Conservation (phyloP, 371 early-diverging fungal genomes). For the Actinomortierella wolfii region DNA sequence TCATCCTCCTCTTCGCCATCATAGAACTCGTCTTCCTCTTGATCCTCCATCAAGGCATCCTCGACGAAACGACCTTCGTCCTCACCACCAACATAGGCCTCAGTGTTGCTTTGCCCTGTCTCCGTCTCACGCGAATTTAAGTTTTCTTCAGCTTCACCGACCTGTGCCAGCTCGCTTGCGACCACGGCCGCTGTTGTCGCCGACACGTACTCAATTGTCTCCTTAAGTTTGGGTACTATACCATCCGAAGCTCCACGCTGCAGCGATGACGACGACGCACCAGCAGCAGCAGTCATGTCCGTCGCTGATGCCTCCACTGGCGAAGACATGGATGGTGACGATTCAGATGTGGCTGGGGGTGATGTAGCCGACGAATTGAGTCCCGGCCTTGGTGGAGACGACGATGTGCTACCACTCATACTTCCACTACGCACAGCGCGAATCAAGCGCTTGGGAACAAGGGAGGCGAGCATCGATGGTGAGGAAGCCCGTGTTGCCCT, state of each 20-base stretch:
- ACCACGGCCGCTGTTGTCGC: no score
- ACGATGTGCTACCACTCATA: constrained; percentile 8
- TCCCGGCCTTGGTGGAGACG: neutral
- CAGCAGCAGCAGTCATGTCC: neutral
- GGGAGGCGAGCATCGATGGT: constrained; percentile 40
- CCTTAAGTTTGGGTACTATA: no score
- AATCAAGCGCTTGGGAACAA: constrained; percentile 37
- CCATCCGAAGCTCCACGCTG: no score
- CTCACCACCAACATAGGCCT: constrained; percentile 9
- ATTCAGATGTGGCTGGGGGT: constrained; percentile 16
- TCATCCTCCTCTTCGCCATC: constrained; percentile 32
- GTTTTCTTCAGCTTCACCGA: constrained; percentile 2
- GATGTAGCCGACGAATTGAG: neutral
- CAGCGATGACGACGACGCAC: no score
- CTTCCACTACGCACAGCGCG: constrained; percentile 40
- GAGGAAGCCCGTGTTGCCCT: constrained; percentile 10
- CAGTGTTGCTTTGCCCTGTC: neutral
- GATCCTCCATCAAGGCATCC: neutral
- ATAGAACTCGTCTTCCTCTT: constrained; percentile 27
- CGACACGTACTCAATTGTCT: no score
- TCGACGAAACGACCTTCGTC: constrained; percentile 11
- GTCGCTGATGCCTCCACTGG: neutral
- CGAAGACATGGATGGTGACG: constrained; percentile 9
- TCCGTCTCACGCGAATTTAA: neutral
- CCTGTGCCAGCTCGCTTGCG: neutral